phyloP scores from a whole-genome alignment of 176 grass and related monocot genomes.

The Dactylis glomerata region DNA sequence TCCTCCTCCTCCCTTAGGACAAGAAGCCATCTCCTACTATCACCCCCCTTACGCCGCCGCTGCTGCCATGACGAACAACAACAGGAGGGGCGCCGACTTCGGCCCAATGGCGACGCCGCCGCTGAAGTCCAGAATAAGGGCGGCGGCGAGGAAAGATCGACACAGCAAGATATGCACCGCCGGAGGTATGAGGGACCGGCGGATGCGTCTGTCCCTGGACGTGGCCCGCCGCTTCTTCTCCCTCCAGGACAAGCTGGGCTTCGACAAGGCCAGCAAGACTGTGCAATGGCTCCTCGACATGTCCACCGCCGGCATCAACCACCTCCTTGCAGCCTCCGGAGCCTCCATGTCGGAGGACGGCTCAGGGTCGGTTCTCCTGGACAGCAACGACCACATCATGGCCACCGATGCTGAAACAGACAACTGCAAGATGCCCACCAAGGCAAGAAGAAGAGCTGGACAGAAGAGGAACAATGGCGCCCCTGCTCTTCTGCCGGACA shows the following conservation, averaged over 20 bases:
- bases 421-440: slow-evolving; percentile 17
- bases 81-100: neutral
- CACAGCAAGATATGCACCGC: slow-evolving; percentile 51
- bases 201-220: slow-evolving; percentile 44
- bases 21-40: neutral
- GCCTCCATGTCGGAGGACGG: slow-evolving; percentile 37
- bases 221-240: slow-evolving; percentile 41
- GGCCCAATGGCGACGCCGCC: neutral
- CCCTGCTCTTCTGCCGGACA: slow-evolving; percentile 24
- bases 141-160: slow-evolving; percentile 11
- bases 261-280: slow-evolving; percentile 60
- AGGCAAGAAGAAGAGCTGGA: slow-evolving; percentile 19
- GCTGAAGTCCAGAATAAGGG: neutral
- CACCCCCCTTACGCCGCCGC: neutral
- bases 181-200: slow-evolving; percentile 31
- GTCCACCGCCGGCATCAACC: slow-evolving; percentile 34
- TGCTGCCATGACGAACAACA: neutral
- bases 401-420: neutral
- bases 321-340: neutral
- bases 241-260: slow-evolving; percentile 50
- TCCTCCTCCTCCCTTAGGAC: neutral
- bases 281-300: slow-evolving; percentile 42
- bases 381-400: slow-evolving; percentile 1
- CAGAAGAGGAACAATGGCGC: slow-evolving; percentile 19
- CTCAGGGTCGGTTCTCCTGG: slow-evolving; percentile 11